Base-by-base conservation (phyloP, 768 basidiomycete genomes). In the Macrocybe gigantea region DNA sequence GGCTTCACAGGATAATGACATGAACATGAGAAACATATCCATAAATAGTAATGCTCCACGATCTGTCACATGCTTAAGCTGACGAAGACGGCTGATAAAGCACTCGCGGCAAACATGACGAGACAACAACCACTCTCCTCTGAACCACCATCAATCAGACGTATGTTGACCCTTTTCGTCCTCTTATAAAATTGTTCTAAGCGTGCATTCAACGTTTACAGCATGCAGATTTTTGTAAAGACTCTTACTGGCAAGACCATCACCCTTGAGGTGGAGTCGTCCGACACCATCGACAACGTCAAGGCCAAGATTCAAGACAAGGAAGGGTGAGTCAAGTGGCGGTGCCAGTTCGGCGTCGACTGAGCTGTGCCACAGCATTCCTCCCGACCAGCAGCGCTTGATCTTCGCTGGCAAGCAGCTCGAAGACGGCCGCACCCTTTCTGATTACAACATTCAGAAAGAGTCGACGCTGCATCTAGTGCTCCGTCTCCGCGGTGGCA, bases 381-480 rank as follows among this genome's bases (percentile, higher is more conserved):
- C 86, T 14, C 93, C 91, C 22, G 89, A 93, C 68, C 92, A 92
- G 58, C 91, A 94, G 62, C 91, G 93, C 53, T 70, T 95, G n/a
- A 95, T 95, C 73, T 95, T 94, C 54, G 93, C 93, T 40, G 93
- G 93, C 51, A 94, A 95, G 71, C 93, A 94, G 64, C 80, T 96
- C 29, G 93, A 95, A 65, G 93, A 96, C 60, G 93, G 93, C 3
- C 84, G 93, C 42, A 95, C 88, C 4, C 74, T 92, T 0, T 88
- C 86, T 7, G 88, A 89, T 56, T 91, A 92, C 64, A 91, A 93
- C 64, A 93, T 95, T 56, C 93, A 95, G 79, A 94, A 94, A 73
- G 92, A 95, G 71, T 89, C 85, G 0, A 94, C 92, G 35, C 85
- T 95, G 45, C 93, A 94, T 59, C 79, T 72, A 58, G 90, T 93